Conservation (phyloP, 768 basidiomycete species). For the Hericium coralloides region DNA sequence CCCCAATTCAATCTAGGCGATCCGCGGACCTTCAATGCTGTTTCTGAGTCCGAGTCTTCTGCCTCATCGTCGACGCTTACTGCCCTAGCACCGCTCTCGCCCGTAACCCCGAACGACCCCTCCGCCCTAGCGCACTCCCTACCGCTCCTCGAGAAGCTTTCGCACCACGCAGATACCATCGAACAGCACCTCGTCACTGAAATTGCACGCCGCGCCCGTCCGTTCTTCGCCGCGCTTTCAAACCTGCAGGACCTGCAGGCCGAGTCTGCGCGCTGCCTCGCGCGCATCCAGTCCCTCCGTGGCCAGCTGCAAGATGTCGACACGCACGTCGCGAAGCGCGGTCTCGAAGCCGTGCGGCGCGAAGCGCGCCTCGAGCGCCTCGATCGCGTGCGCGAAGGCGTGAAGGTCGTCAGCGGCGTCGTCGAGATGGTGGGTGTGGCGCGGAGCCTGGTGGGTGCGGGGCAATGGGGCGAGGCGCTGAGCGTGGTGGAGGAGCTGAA, state of each 20-base stretch:
- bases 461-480: slow-evolving; percentile 84
- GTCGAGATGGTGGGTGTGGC: slow-evolving; percentile 72
- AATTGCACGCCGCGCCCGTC: slow-evolving; percentile 81
- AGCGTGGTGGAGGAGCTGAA: slow-evolving; percentile 64
- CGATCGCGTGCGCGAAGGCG: slow-evolving; percentile 48
- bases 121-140: slow-evolving; percentile 56
- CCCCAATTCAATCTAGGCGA: slow-evolving; percentile 73
- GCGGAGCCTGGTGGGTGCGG: slow-evolving; percentile 65
- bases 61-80: slow-evolving; percentile 6
- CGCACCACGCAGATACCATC: slow-evolving; percentile 86
- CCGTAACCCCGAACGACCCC: slow-evolving; percentile 37
- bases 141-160: slow-evolving; percentile 81
- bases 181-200: slow-evolving; percentile 93
- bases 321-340: slow-evolving; percentile 66
- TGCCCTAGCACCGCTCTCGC: slow-evolving; percentile 1
- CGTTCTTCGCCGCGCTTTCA: slow-evolving; percentile 93
- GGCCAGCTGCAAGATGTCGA: slow-evolving; percentile 68
- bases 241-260: slow-evolving; percentile 90
- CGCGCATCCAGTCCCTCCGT: slow-evolving; percentile 66
- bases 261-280: slow-evolving; percentile 77
- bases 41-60: slow-evolving; percentile 40
- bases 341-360: slow-evolving; percentile 62
- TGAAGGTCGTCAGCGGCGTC: slow-evolving; percentile 57
- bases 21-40: slow-evolving; percentile 65
- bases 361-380: slow-evolving; percentile 56